These are phyloP conservation scores for Flaveria sonorensis DNA, from an alignment of 129 eudicot genomes.

Conservation along the genomic window DNA sequence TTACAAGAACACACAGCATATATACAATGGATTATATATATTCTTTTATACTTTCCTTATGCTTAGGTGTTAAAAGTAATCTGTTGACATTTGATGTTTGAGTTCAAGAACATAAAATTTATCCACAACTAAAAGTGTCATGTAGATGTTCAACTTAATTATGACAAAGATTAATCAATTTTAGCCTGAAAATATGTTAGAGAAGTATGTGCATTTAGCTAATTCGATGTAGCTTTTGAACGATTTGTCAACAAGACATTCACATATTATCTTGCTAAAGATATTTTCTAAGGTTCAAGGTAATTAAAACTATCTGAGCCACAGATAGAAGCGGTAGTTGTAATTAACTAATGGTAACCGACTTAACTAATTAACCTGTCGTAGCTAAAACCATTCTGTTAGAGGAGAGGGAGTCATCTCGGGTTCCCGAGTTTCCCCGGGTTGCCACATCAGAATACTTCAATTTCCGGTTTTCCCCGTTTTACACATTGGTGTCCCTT, in stretches of 20 bases:
- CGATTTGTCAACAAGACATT: not conserved
- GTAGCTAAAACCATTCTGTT: too few relatives aligned
- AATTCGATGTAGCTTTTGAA: not conserved
- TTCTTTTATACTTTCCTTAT: not conserved
- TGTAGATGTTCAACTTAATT: not conserved
- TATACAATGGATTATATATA: not conserved
- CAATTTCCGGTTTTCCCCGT: too few relatives aligned
- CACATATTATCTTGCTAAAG: not conserved
- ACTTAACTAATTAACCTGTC: too few relatives aligned
- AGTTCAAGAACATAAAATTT: not conserved
- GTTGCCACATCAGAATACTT: too few relatives aligned
- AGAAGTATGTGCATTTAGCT: not conserved
- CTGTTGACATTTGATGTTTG: not conserved
- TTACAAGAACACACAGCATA: not conserved
- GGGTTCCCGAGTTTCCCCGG: too few relatives aligned
- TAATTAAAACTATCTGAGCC: not conserved
- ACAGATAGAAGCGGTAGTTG: too few relatives aligned
- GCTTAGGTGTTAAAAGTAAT: not conserved
- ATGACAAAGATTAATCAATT: not conserved
- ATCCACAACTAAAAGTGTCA: not conserved
- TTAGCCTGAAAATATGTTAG: not conserved
- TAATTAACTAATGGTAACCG: too few relatives aligned
- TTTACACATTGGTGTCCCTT: too few relatives aligned
- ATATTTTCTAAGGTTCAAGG: not conserved
- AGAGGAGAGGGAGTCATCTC: too few relatives aligned